Conservation (phyloP, 2,329 filamentous ascomycete genomes). For the Colletotrichum sp. region DNA sequence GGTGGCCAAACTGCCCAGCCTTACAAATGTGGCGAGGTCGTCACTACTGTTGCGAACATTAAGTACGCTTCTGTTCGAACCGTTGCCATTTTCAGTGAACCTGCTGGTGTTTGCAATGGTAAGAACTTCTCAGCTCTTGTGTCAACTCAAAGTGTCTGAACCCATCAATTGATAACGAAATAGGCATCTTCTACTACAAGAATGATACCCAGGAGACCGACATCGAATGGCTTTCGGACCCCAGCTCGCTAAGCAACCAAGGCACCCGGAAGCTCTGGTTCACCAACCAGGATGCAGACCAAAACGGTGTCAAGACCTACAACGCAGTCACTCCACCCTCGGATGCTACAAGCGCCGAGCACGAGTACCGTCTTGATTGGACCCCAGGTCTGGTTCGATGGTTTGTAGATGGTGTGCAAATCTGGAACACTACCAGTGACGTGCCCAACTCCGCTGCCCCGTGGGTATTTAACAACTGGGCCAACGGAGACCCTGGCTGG, state of each 20-base stretch:
- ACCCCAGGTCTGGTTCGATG: slow-evolving; percentile 27
- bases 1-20: slow-evolving; percentile 29
- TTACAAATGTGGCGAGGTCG: slow-evolving; percentile 27
- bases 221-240: slow-evolving; percentile 37
- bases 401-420: slow-evolving; percentile 30
- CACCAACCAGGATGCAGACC: slow-evolving; percentile 33
- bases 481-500: slow-evolving; percentile 34
- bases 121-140: neutral
- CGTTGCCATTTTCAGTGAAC: slow-evolving; percentile 31
- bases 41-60: slow-evolving; percentile 30
- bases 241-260: slow-evolving; percentile 28
- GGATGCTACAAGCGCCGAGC: slow-evolving; percentile 29
- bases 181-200: slow-evolving; percentile 35
- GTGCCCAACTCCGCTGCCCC: slow-evolving; percentile 28
- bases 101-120: slow-evolving; percentile 36
- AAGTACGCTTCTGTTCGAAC: slow-evolving; percentile 33
- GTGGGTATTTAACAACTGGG: slow-evolving; percentile 38
- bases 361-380: slow-evolving; percentile 37
- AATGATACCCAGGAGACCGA: slow-evolving; percentile 32
- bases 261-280: slow-evolving; percentile 32
- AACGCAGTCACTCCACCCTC: slow-evolving; percentile 23
- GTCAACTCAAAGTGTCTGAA: no score
- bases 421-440: slow-evolving; percentile 29
- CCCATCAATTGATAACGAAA: neutral
- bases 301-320: slow-evolving; percentile 22